Conservation (phyloP, 805 yeast genomes). For the Wickerhamomyces mucosus region DNA sequence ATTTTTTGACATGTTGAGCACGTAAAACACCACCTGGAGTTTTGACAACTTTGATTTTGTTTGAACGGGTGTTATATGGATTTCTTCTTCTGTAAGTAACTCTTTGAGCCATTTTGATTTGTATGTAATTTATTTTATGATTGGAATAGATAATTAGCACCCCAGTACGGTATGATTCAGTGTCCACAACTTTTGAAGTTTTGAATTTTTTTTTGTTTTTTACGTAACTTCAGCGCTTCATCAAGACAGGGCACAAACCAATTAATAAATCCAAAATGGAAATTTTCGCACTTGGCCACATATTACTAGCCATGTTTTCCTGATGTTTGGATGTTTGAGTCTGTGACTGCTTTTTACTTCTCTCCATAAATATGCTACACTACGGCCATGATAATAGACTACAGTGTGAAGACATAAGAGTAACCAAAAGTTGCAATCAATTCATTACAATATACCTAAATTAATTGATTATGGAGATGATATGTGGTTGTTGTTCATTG, state of each 20-base stretch:
- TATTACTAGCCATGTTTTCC: no score
- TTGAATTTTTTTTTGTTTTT: no score
- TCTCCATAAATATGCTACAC: background rate
- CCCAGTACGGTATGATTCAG: no score
- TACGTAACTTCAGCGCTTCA: no score
- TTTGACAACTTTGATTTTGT: slow-evolving; percentile 99
- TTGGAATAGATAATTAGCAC: no score
- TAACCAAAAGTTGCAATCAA: slow-evolving; percentile 1
- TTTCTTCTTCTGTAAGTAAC: slow-evolving; percentile 98
- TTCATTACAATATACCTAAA: background rate
- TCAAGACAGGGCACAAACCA: no score
- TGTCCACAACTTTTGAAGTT: no score
- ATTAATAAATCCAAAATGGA: no score
- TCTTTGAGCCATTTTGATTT: slow-evolving; percentile 88
- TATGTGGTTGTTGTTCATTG: slow-evolving; percentile 1
- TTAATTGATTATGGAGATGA: background rate
- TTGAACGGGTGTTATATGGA: slow-evolving; percentile 99
- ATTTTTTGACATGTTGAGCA: slow-evolving; percentile 94
- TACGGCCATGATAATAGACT: background rate
- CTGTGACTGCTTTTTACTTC: slow-evolving; percentile 10
- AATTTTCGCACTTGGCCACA: no score
- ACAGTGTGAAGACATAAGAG: background rate
- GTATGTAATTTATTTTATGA: no score
- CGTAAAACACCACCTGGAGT: slow-evolving; percentile 99
- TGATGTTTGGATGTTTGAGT: slow-evolving; percentile 4